Base-by-base conservation (phyloP, 192 early-diverging fungal species). In the Dissophora ornata region DNA sequence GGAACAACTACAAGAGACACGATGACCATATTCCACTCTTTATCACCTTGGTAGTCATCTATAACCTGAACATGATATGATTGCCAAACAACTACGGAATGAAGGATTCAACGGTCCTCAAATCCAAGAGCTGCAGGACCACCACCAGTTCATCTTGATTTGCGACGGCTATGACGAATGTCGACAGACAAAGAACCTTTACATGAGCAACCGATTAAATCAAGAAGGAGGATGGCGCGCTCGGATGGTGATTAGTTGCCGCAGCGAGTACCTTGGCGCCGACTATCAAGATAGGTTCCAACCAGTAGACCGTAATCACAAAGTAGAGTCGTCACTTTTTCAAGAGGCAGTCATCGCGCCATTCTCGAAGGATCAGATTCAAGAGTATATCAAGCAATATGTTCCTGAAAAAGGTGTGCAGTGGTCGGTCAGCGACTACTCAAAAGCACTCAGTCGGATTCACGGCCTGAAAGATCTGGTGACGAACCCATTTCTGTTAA, bases 21-120 rank as follows among this genome's bases (percentile, higher is more conserved):
- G 25, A 8, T 1, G 38, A 36, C 15, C 49, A 21, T 1, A 65
- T 65, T 22, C 62, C 62, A 8, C 26, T 65, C 22, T 32, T 55
- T 2, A 54, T 65, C n/a, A 41, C 15, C n/a, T 54, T 65, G 29
- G 51, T 51, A 7, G 25, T 2, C 0, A 65, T 65, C 40, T 38
- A 21, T 5, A 15, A 24, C 62, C 62, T 1, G 62, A 65, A n/a
- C n/a, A 32, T n/a, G 62, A 65, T 21, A 9, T 65, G 11, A 54
- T 65, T 33, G 29, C 47, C 19, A 65, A 65, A 22, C 40, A 55
- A 0, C 42, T 65, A 8, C 50, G 51, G 15, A 25, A 16, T 1
- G 13, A 4, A 2, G 24, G 41, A 13, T 32, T 63, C 29, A 26
- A 36, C 1, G 49, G 38, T 10, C 10, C 26, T 12, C 45, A 63